Conservation (phyloP, 2,329 filamentous ascomycete species). For the Aspergillus costaricaensis region DNA sequence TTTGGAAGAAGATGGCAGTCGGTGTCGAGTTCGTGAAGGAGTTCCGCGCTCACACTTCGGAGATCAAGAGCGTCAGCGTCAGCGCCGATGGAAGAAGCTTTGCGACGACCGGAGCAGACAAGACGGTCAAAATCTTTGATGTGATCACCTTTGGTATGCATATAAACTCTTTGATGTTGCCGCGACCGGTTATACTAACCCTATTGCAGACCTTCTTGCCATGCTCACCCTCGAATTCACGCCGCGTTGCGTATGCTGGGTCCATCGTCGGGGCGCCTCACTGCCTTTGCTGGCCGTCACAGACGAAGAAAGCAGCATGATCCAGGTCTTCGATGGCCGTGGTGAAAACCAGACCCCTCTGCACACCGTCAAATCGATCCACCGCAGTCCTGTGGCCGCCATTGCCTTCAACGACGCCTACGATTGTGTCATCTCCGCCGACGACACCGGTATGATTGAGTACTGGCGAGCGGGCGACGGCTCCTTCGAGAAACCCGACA, state of each 20-base stretch:
- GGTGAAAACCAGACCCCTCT: conserved; percentile 76
- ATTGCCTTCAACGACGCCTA: conserved; percentile 88
- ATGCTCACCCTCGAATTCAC: conserved; percentile 76
- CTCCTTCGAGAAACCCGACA: conserved; percentile 85
- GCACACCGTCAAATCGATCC: conserved; percentile 76
- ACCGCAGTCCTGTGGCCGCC: conserved; percentile 75
- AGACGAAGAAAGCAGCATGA: conserved; percentile 68
- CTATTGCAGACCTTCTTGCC: conserved; percentile 66
- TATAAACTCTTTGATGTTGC: too few relatives aligned
- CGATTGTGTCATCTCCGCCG: conserved; percentile 87
- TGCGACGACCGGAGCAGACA: conserved; percentile 72
- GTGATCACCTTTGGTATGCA: conserved; percentile 71
- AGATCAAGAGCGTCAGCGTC: conserved; percentile 79
- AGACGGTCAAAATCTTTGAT: conserved; percentile 58
- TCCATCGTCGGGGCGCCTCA: conserved; percentile 84
- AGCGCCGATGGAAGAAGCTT: conserved; percentile 92
- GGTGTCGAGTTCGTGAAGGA: conserved; percentile 98
- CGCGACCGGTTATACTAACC: conserved; percentile 10
- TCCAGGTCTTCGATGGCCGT: conserved; percentile 85
- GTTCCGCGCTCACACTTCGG: conserved; percentile 85
- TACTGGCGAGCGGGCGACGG: conserved; percentile 81
- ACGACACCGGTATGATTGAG: conserved; percentile 90
- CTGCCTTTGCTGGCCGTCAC: conserved; percentile 83
- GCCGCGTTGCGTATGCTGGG: conserved; percentile 85
- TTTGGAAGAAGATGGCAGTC: conserved; percentile 93